Percentiles rank a stretch among this genome's conserved stretches.
Conservation (phyloP, 2,329 filamentous ascomycete species). For the Cladophialophora chaetospira region DNA sequence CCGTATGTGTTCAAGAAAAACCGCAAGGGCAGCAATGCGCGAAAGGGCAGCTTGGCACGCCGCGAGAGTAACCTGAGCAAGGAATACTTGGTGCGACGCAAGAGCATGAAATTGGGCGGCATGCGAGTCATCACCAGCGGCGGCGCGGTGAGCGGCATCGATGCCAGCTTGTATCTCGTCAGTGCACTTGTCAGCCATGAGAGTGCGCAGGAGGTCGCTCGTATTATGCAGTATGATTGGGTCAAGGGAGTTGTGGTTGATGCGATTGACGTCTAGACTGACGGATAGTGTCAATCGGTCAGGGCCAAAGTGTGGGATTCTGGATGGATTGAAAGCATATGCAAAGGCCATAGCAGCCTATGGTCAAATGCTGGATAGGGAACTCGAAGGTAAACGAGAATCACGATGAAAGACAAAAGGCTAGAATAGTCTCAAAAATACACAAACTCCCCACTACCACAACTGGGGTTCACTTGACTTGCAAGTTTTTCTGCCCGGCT, state of each 20-base stretch:
- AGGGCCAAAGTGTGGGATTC: background rate
- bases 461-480: no score
- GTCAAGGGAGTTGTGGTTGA: conserved; percentile 35
- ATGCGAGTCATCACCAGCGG: conserved; percentile 77
- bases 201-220: conserved; percentile 72
- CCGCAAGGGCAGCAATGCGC: conserved; percentile 62
- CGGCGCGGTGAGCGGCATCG: conserved; percentile 76
- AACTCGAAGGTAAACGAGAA: background rate
- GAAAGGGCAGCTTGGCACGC: conserved; percentile 83
- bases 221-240: conserved; percentile 80
- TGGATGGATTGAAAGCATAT: background rate
- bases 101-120: conserved; percentile 69
- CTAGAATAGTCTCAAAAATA: no score
- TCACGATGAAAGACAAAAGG: no score
- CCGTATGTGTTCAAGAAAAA: conserved; percentile 76
- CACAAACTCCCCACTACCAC: no score
- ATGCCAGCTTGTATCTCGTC: conserved; percentile 82
- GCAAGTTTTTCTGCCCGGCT: no score
- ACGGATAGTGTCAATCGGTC: background rate
- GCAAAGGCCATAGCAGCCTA: conserved; percentile 7
- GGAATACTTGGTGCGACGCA: conserved; percentile 78
- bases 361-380: background rate
- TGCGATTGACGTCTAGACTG: conserved; percentile 32
- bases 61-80: conserved; percentile 72
- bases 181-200: conserved; percentile 79